Base-by-base conservation (phyloP, 805 yeast genomes). In the Candida railenensis region DNA sequence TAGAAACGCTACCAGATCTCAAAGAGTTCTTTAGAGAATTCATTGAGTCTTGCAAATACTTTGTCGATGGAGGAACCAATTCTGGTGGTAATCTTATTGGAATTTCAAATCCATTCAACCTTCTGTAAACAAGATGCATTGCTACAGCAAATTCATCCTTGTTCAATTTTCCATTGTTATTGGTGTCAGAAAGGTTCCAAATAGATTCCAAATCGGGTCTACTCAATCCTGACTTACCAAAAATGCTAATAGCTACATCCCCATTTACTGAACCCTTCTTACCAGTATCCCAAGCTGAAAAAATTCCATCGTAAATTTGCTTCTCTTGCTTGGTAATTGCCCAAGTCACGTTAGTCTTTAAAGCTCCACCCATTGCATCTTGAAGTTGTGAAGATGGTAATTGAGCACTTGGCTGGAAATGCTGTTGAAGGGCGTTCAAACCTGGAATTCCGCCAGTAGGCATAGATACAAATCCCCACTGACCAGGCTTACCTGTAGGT, bases 141-240 rank as follows among this genome's bases (percentile, higher is more conserved):
- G 98, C 97, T 32, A 94, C 90, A 0, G 96, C 86, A 70, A 92
- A 94, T 64, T 89, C 96, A 62, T 92, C 97, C 57, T 81, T 83
- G 62, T 88, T 87, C 54, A 92, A 80, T 60, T 80, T 82, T 3
- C 97, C 97, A 46, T 85, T 77, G 63, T 90, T 87, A 46, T 84
- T 83, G 14, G 84, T 78, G 63, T 94, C 98, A 46, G 91, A 81
- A 53, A 92, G 75, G 42, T 82, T 87, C 99, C 99, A 92, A 51
- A 94, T 90, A 37, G 83, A 76, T 65, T 91, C 98, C 51, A 92
- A 76, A 57, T 91, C 97, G 3, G 82, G 74, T 64, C 97, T 82
- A 46, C 83, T 76, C 54, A 94, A 78, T 2, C 98, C 98, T 18
- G 96, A 87, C 67, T 94, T 92, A 46, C 94, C 84, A 64, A 94